Evolutionary conservation across 2,329 filamentous ascomycete genomes (phyloP).

Genomic region (Cryphonectria radicalis): DNA sequence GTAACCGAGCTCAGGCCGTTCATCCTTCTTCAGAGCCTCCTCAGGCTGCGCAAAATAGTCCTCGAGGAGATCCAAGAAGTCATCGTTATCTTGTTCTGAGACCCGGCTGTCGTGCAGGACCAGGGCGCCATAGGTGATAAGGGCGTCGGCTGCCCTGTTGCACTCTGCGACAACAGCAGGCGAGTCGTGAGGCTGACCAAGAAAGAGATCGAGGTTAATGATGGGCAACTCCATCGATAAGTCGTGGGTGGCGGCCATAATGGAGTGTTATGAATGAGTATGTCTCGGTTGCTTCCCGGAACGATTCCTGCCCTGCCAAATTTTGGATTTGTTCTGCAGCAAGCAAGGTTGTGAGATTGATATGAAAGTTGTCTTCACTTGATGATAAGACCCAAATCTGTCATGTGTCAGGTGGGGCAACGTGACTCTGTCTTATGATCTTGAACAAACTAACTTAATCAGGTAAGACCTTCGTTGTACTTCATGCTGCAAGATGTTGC

Average conservation of each 20-base stretch:
- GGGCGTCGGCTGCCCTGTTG: constrained; percentile 56
- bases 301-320: no score
- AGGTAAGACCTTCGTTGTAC: no score
- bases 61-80: constrained; percentile 65
- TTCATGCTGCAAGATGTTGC: no score
- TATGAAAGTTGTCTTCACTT: no score
- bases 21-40: constrained; percentile 51
- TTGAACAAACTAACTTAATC: no score
- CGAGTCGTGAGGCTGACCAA: constrained; percentile 47
- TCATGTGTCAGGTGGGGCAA: no score
- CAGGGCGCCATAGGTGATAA: constrained; percentile 64
- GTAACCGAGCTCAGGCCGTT: constrained; percentile 62
- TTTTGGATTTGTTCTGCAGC: no score
- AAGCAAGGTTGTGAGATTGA: no score
- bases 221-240: constrained; percentile 60
- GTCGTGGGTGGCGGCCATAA: constrained; percentile 36
- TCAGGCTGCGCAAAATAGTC: constrained; percentile 66
- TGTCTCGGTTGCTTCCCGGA: no score
- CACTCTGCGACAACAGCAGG: constrained; percentile 55
- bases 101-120: constrained; percentile 65
- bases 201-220: constrained; percentile 63
- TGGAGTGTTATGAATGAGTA: no score
- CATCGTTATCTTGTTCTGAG: constrained; percentile 56
- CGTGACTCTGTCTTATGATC: no score
- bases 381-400: no score